These are phyloP conservation scores for Coemansia furcata DNA, from an alignment of 192 early-diverging fungal genomes.

Conservation along the genomic window DNA sequence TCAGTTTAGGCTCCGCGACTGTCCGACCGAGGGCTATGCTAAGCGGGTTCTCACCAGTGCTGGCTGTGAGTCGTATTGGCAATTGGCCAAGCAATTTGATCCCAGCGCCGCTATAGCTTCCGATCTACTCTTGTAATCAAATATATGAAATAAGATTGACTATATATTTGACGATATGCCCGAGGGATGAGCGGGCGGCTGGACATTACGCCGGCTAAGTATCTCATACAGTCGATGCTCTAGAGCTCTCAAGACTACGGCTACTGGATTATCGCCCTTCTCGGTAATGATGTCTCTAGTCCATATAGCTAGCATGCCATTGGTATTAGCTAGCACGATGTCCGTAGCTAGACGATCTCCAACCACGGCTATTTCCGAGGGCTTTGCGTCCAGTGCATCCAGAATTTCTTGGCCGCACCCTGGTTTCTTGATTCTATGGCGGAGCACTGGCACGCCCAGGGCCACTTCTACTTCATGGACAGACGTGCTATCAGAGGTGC, in stretches of 20 bases:
- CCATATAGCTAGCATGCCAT: slow-evolving; percentile 71
- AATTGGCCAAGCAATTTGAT: slow-evolving; percentile 61
- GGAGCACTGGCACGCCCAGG: slow-evolving; percentile 58
- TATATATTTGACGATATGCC: neutral
- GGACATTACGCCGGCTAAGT: neutral
- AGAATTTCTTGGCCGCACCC: slow-evolving; percentile 64
- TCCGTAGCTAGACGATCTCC: slow-evolving; percentile 90
- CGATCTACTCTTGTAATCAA: neutral
- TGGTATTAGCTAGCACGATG: slow-evolving; percentile 76
- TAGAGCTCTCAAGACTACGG: slow-evolving; percentile 32
- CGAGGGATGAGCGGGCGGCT: neutral
- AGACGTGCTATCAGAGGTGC: slow-evolving; percentile 66
- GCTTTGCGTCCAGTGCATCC: slow-evolving; percentile 43
- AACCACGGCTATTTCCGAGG: slow-evolving; percentile 66
- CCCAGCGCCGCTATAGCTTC: slow-evolving; percentile 3
- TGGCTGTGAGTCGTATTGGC: slow-evolving; percentile 85
- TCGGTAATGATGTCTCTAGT: slow-evolving; percentile 65
- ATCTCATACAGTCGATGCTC: slow-evolving; percentile 28
- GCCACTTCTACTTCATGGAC: slow-evolving; percentile 38
- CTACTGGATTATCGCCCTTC: slow-evolving; percentile 75
- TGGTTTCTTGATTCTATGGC: slow-evolving; percentile 69
- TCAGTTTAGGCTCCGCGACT: slow-evolving; percentile 67
- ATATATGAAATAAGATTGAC: neutral
- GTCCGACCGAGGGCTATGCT: slow-evolving; percentile 71
- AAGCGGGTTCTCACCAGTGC: slow-evolving; percentile 70